These are phyloP conservation scores for Alternaria viburni DNA, from an alignment of 2,329 filamentous ascomycete species.

Conservation along the genomic window DNA sequence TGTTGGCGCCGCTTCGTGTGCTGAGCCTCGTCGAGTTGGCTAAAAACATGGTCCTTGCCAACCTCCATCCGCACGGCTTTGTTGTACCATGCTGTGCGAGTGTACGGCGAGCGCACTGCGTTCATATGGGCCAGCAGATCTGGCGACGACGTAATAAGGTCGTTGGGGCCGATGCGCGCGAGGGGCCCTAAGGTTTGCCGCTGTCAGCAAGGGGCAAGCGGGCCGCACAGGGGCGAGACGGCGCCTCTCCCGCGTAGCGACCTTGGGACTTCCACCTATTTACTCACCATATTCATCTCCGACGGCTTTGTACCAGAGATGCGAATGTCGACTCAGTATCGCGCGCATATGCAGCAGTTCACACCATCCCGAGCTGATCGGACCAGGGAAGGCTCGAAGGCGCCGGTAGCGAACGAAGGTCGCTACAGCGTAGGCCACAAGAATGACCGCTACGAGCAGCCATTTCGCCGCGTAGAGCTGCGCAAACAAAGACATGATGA, in stretches of 20 bases:
- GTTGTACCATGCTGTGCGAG: conserved; percentile 40
- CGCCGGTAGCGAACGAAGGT: conserved; percentile 22
- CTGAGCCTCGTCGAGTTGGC: conserved; percentile 53
- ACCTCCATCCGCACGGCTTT: conserved; percentile 55
- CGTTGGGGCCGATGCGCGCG: conserved; percentile 55
- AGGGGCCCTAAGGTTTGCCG: conserved; percentile 36
- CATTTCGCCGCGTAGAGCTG: conserved; percentile 15
- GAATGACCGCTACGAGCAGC: conserved; percentile 7
- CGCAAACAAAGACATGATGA: conserved; percentile 10
- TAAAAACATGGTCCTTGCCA: conserved; percentile 59
- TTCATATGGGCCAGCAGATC: conserved; percentile 54
- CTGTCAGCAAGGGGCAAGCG: background rate
- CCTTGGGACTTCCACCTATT: background rate
- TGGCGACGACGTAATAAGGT: conserved; percentile 56
- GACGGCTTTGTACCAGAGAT: conserved; percentile 27
- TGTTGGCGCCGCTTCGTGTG: conserved; percentile 53
- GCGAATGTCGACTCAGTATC: conserved; percentile 20
- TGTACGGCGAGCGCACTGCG: conserved; percentile 49
- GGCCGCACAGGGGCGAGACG: background rate
- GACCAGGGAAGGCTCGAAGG: conserved; percentile 28
- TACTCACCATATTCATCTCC: conserved; percentile 33
- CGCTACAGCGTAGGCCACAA: conserved; percentile 9
- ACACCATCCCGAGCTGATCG: conserved; percentile 30
- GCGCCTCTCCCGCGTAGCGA: background rate
- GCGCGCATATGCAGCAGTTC: conserved; percentile 28